These are phyloP conservation scores for Paragyromitra xinjiangensis DNA, from an alignment of 495 filamentous ascomycete species.

Conservation along the genomic window DNA sequence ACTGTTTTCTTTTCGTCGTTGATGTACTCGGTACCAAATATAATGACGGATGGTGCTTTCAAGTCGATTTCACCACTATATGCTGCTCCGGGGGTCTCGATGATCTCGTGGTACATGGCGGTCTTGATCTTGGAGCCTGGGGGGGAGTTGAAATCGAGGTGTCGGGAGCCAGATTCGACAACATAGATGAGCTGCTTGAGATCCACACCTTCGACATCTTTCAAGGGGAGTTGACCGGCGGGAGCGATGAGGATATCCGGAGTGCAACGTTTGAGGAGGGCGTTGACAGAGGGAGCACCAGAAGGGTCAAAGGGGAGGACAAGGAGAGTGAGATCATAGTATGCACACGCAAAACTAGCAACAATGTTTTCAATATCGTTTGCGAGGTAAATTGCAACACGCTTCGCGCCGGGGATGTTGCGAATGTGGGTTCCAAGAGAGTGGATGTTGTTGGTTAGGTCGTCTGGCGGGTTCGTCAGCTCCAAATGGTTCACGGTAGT, in stretches of 20 bases:
- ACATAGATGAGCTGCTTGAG: conserved; percentile 90
- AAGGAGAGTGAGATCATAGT: conserved; percentile 81
- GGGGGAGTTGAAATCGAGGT: conserved; percentile 76
- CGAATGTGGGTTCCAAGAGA: conserved; percentile 79
- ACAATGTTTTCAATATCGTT: conserved; percentile 90
- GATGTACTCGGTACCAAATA: conserved; percentile 46
- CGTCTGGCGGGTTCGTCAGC: conserved; percentile 60
- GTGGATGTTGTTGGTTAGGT: conserved; percentile 85
- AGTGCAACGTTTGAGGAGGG: conserved; percentile 72
- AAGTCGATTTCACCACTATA: conserved; percentile 40
- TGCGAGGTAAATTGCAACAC: conserved; percentile 87
- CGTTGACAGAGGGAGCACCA: conserved; percentile 67
- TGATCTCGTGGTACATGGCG: conserved; percentile 51
- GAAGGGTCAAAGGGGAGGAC: conserved; percentile 81
- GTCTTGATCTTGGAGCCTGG: conserved; percentile 47
- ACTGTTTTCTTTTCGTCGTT: conserved; percentile 41
- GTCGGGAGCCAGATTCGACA: conserved; percentile 86
- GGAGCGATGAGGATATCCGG: conserved; percentile 84
- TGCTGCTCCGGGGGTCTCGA: conserved; percentile 30
- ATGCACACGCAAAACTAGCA: conserved; percentile 72
- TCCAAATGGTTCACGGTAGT: not conserved
- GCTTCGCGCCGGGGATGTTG: conserved; percentile 71
- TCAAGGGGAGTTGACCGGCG: conserved; percentile 86
- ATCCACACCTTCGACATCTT: conserved; percentile 72
- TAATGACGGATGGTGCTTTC: conserved; percentile 50